These are phyloP conservation scores for Cyberlindnera subsufficiens DNA, from an alignment of 805 yeast species.

Conservation along the genomic window DNA sequence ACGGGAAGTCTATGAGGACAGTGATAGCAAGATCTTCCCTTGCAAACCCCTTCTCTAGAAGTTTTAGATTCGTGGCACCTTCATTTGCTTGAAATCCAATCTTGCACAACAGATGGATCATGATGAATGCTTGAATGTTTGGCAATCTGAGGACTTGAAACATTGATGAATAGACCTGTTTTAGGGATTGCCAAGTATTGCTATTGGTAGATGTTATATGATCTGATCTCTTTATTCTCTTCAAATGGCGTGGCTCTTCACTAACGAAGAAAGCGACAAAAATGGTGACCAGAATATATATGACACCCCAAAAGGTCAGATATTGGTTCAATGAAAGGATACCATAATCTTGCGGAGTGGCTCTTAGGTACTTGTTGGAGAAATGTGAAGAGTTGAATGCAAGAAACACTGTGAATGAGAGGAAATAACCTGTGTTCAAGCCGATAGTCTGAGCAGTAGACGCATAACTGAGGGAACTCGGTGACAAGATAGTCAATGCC, in stretches of 20 bases:
- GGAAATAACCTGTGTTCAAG: slow-evolving; percentile 85
- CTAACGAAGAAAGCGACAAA: slow-evolving; percentile 52
- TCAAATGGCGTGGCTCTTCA: slow-evolving; percentile 61
- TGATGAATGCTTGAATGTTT: slow-evolving; percentile 67
- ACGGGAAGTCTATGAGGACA: slow-evolving; percentile 91
- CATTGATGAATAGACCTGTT: slow-evolving; percentile 60
- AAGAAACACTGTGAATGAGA: slow-evolving; percentile 84
- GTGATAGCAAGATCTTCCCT: slow-evolving; percentile 92
- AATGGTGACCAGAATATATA: slow-evolving; percentile 63
- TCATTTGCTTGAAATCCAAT: slow-evolving; percentile 95
- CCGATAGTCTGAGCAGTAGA: slow-evolving; percentile 98
- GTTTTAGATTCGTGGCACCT: slow-evolving; percentile 87
- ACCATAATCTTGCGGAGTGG: slow-evolving; percentile 55
- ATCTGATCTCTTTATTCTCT: slow-evolving; percentile 24
- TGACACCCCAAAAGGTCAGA: slow-evolving; percentile 69
- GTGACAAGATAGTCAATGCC: slow-evolving; percentile 86
- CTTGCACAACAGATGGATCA: slow-evolving; percentile 74
- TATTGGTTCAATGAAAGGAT: slow-evolving; percentile 69
- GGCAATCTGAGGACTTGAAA: slow-evolving; percentile 59
- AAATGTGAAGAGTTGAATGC: slow-evolving; percentile 91
- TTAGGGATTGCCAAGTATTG: slow-evolving; percentile 27
- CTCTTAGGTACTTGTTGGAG: slow-evolving; percentile 77
- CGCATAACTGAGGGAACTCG: slow-evolving; percentile 78
- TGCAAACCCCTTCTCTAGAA: slow-evolving; percentile 85
- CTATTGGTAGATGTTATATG: slow-evolving; percentile 21